These are phyloP conservation scores for Flaveria floridana DNA, from an alignment of 140 eudicot genomes.

Conservation along the genomic window DNA sequence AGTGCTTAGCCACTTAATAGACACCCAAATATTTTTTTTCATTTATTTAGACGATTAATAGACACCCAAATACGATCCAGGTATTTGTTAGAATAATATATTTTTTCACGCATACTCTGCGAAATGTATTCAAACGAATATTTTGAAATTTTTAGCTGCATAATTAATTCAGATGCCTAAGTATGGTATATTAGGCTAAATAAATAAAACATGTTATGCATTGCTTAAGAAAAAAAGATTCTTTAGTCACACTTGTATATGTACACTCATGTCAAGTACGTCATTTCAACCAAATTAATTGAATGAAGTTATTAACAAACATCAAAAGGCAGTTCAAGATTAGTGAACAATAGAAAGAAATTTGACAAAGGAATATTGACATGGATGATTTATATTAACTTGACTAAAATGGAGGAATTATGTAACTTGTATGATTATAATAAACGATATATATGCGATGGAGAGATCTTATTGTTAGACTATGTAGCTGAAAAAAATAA, in stretches of 20 bases:
- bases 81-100: neutral
- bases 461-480: no score
- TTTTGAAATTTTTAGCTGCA: neutral
- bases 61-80: neutral
- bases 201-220: neutral
- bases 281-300: neutral
- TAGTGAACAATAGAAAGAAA: neutral
- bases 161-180: neutral
- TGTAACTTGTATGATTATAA: neutral
- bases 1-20: neutral
- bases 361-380: neutral
- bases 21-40: neutral
- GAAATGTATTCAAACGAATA: neutral
- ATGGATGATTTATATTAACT: neutral
- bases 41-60: neutral
- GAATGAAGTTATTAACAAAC: neutral
- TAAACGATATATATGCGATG: neutral
- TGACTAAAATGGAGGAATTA: neutral
- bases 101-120: neutral
- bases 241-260: neutral
- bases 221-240: neutral
- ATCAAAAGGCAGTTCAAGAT: neutral
- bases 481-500: no score
- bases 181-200: neutral
- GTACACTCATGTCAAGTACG: neutral